Conservation (phyloP, 164 flowering plant genomes). For the Chloranthus sessilifolius region DNA sequence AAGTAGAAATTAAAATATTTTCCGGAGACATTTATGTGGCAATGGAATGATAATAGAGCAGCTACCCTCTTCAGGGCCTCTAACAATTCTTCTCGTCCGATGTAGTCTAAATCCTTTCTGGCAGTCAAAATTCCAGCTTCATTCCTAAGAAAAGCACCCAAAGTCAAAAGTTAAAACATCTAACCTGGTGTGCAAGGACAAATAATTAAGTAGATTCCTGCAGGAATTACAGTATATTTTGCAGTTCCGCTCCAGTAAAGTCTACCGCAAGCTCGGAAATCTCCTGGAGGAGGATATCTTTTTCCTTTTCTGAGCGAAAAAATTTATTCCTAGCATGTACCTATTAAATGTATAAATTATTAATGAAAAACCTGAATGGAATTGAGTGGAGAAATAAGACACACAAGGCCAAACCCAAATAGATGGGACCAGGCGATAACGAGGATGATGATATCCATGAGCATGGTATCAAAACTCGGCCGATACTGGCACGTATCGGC, state of each 20-base stretch:
- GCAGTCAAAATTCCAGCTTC: slow-evolving; percentile 99
- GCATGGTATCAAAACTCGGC: no score
- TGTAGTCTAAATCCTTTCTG: slow-evolving; percentile 86
- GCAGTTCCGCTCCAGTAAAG: slow-evolving; percentile 98
- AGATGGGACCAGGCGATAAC: no score
- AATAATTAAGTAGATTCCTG: slow-evolving; percentile 1
- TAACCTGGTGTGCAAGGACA: background rate
- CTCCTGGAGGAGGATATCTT: slow-evolving; percentile 66
- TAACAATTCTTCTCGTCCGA: slow-evolving; percentile 81
- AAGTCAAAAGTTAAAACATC: slow-evolving; percentile 6
- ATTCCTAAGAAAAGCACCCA: slow-evolving; percentile 45
- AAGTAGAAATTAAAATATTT: background rate
- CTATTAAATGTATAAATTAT: slow-evolving; percentile 25
- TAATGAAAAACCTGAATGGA: no score
- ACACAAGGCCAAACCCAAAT: no score
- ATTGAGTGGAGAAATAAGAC: no score
- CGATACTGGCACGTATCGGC: no score
- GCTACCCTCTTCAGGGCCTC: slow-evolving; percentile 91
- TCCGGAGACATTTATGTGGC: background rate
- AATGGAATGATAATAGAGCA: slow-evolving; percentile 1
- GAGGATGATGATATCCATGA: no score
- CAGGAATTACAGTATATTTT: slow-evolving; percentile 68
- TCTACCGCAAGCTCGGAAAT: slow-evolving; percentile 78
- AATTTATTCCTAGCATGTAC: slow-evolving; percentile 95
- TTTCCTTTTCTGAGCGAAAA: slow-evolving; percentile 84